A percentile compares a stretch with the other conserved stretches of the same genome.
phyloP scores from a whole-genome alignment of 257 asterid genomes.

The Solanum peruvianum region DNA sequence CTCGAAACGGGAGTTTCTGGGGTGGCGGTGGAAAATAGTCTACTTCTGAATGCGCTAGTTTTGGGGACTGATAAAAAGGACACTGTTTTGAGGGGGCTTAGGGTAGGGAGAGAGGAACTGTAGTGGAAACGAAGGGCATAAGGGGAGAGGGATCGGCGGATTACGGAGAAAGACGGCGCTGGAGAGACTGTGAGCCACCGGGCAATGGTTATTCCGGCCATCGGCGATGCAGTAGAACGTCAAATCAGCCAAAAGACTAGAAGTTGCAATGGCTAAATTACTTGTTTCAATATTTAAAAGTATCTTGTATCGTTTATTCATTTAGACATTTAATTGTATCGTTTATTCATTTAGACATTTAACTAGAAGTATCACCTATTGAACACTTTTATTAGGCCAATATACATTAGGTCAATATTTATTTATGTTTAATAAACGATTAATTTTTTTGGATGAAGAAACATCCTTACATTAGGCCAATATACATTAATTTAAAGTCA shows the following conservation, averaged over 20 bases:
- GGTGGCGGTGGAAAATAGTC: constrained; percentile 18
- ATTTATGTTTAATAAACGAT: too few relatives aligned
- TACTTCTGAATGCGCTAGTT: neutral
- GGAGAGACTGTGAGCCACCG: neutral
- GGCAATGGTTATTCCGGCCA: constrained; percentile 3
- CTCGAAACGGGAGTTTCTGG: neutral
- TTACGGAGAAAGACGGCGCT: neutral
- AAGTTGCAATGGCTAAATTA: neutral
- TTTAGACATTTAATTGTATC: too few relatives aligned
- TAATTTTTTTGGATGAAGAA: too few relatives aligned
- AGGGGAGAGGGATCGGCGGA: neutral
- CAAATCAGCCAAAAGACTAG: neutral
- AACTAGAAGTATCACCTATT: too few relatives aligned
- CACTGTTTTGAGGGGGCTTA: neutral
- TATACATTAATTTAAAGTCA: too few relatives aligned
- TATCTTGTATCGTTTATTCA: too few relatives aligned
- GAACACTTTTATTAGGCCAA: too few relatives aligned
- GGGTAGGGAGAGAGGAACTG: neutral
- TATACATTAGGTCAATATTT: too few relatives aligned
- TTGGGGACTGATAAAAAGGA: neutral
- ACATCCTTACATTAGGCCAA: too few relatives aligned
- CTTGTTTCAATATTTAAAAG: too few relatives aligned
- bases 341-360: too few relatives aligned
- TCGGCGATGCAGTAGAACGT: neutral
- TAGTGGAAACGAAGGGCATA: constrained; percentile 1